phyloP scores from a whole-genome alignment of 164 flowering plant genomes.

The Umbellularia californica region DNA sequence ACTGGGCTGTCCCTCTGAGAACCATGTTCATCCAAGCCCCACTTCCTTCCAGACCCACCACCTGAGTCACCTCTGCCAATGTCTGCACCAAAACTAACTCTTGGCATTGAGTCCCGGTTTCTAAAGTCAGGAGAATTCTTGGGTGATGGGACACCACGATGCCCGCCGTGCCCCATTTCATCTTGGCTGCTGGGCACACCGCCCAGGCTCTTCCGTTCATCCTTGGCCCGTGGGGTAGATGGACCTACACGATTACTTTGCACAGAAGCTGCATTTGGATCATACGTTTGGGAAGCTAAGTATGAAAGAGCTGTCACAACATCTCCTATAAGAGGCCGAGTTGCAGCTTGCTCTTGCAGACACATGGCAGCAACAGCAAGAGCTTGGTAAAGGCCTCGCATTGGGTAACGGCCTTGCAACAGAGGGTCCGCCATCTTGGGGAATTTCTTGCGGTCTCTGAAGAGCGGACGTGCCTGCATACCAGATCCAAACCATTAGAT shows the following conservation, averaged over 20 bases:
- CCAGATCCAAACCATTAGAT: neutral
- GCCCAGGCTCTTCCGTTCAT: slow-evolving; percentile 38
- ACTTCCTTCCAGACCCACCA: slow-evolving; percentile 69
- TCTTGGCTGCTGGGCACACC: slow-evolving; percentile 49
- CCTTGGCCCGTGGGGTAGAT: slow-evolving; percentile 49
- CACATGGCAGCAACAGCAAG: slow-evolving; percentile 95
- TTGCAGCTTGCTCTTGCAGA: slow-evolving; percentile 86
- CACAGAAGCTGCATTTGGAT: slow-evolving; percentile 45
- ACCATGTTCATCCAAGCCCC: slow-evolving; percentile 55
- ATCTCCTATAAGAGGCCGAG: slow-evolving; percentile 85
- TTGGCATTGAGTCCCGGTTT: neutral
- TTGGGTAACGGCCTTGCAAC: slow-evolving; percentile 82
- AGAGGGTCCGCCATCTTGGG: slow-evolving; percentile 86
- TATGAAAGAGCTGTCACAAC: slow-evolving; percentile 89
- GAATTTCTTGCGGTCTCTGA: slow-evolving; percentile 80
- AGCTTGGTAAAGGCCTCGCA: slow-evolving; percentile 87
- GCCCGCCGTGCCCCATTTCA: slow-evolving; percentile 30
- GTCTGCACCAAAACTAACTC: slow-evolving; percentile 12
- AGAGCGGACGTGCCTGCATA: slow-evolving; percentile 78
- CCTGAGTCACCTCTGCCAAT: slow-evolving; percentile 46
- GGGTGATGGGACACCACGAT: slow-evolving; percentile 51
- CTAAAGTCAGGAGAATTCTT: slow-evolving; percentile 24
- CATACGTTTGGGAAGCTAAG: slow-evolving; percentile 74
- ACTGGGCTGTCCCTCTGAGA: slow-evolving; percentile 33
- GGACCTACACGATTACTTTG: slow-evolving; percentile 45